Conservation (phyloP, 352 stramenopile genomes). For the Plasmopara muralis region DNA sequence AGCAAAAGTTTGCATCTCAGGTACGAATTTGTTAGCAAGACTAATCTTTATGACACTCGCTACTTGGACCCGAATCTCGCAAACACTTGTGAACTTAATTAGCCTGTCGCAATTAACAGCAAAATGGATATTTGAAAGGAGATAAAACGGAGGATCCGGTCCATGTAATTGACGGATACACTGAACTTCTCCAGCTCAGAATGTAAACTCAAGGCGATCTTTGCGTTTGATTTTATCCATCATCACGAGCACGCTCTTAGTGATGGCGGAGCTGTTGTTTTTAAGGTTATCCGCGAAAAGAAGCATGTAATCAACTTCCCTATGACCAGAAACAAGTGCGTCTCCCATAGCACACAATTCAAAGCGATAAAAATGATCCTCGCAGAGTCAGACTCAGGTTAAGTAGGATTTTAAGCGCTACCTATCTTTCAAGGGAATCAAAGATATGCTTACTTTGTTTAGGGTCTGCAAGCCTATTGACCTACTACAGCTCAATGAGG, state of each 20-base stretch:
- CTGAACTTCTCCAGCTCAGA: conserved; percentile 12
- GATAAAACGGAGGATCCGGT: conserved; percentile 9
- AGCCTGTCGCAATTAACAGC: conserved; percentile 11
- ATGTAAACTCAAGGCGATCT: conserved; percentile 14
- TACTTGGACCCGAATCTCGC: conserved; percentile 6
- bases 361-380: conserved; percentile 6
- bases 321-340: background rate
- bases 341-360: conserved; percentile 5
- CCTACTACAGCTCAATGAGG: conserved; percentile 5
- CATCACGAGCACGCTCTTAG: conserved; percentile 15
- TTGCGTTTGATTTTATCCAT: conserved; percentile 14
- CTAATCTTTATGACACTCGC: conserved; percentile 2
- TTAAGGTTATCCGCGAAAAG: no score
- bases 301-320: no score
- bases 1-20: no score
- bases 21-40: conserved; percentile 12
- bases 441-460: background rate
- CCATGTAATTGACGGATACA: conserved; percentile 14
- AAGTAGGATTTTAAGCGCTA: conserved; percentile 7
- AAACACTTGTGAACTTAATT: conserved; percentile 36
- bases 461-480: conserved; percentile 6
- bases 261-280: conserved; percentile 3
- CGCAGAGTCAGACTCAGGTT: conserved; percentile 3
- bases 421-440: conserved; percentile 7
- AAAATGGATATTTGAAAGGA: conserved; percentile 11